Conservation (phyloP, 495 filamentous ascomycete genomes). For the Hypoxylon rickii region DNA sequence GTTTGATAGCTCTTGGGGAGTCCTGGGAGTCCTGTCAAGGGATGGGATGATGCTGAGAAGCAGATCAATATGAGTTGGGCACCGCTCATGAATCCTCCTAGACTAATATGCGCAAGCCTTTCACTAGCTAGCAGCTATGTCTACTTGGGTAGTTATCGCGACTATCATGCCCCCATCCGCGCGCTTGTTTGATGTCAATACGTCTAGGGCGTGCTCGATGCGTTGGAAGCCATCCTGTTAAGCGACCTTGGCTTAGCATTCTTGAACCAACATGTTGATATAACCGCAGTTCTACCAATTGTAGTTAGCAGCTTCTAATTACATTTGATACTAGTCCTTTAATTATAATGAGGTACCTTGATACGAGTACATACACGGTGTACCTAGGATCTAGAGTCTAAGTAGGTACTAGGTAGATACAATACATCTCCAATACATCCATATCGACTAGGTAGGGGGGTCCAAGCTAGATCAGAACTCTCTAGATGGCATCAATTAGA, state of each 20-base stretch:
- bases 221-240: conserved; percentile 6
- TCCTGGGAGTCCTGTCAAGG: conserved; percentile 17
- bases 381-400: too few relatives aligned
- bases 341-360: too few relatives aligned
- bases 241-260: conserved; percentile 15
- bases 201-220: conserved; percentile 1
- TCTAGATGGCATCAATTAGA: too few relatives aligned
- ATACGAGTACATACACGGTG: too few relatives aligned
- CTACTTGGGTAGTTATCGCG: conserved; percentile 1
- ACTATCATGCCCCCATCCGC: conserved; percentile 17
- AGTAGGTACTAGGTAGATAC: too few relatives aligned
- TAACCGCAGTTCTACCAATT: conserved; percentile 13
- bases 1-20: not conserved
- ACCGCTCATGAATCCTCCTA: conserved; percentile 4
- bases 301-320: conserved; percentile 13
- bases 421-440: too few relatives aligned
- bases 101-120: conserved; percentile 4
- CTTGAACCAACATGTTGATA: conserved; percentile 22
- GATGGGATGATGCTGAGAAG: conserved; percentile 5
- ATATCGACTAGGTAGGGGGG: too few relatives aligned
- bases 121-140: too few relatives aligned
- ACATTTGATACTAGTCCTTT: too few relatives aligned
- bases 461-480: too few relatives aligned
- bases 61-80: too few relatives aligned
- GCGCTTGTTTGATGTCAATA: conserved; percentile 14